A percentile compares a stretch with the other conserved stretches of the same genome.
Evolutionary conservation across 176 grass and related monocot species (phyloP).

Genomic region (Musa troglodytarum): DNA sequence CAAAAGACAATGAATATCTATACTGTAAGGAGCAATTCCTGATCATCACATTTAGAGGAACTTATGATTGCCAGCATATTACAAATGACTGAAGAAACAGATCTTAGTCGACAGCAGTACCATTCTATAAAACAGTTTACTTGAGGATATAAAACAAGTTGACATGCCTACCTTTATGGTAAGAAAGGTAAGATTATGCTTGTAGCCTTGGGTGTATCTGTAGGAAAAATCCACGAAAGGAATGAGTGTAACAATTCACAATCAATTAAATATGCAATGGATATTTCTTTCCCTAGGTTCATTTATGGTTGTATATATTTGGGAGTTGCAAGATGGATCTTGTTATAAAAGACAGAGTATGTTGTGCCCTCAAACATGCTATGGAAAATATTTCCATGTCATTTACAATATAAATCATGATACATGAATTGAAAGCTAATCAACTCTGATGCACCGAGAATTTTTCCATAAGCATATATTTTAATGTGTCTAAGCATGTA

Average conservation of each 20-base stretch:
- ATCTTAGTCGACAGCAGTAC: too few relatives aligned
- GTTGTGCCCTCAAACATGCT: too few relatives aligned
- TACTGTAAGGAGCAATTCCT: neutral
- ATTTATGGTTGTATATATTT: too few relatives aligned
- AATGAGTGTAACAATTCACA: neutral
- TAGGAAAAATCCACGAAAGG: neutral
- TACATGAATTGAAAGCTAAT: too few relatives aligned
- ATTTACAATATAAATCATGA: too few relatives aligned
- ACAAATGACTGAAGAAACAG: too few relatives aligned
- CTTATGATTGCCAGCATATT: too few relatives aligned
- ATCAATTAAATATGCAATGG: neutral
- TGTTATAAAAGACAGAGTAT: too few relatives aligned
- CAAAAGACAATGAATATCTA: neutral
- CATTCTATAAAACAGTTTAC: neutral
- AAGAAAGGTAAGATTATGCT: constrained; percentile 60
- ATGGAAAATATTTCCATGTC: too few relatives aligned
- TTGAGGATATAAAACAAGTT: neutral
- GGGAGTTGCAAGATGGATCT: too few relatives aligned
- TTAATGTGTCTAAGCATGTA: neutral
- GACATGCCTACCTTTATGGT: constrained; percentile 60
- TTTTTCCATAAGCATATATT: neutral
- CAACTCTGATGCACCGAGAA: neutral
- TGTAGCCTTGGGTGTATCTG: constrained; percentile 86
- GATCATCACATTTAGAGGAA: neutral
- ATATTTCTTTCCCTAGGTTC: neutral